Evolutionary conservation across 768 basidiomycete species (phyloP), one percentile per base, ranked within the genome.

Genomic region (Saitozyma sp.): DNA sequence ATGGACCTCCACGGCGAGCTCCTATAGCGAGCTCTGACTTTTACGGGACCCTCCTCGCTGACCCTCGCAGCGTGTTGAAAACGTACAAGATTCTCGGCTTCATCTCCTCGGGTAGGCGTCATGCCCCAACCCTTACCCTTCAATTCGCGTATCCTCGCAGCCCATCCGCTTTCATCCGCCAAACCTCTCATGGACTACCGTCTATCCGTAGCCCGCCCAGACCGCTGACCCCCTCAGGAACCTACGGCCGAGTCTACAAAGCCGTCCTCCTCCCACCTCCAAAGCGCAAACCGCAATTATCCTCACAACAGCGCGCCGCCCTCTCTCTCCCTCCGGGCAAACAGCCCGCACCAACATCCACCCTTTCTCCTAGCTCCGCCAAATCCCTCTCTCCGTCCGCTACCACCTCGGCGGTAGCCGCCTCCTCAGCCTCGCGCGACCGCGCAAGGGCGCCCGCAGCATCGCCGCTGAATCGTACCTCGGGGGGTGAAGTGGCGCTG

Each of bases 161-260:
- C n/a, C n/a, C n/a, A n/a, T n/a, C n/a, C n/a, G n/a, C n/a, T n/a
- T n/a, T n/a, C n/a, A n/a, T n/a, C n/a, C n/a, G n/a, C n/a, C n/a
- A n/a, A n/a, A n/a, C n/a, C n/a, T n/a, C n/a, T 54, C 20, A 14
- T 49, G 41, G 41, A n/a, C 20, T 40, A 52, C 51, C 14, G 40
- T 11, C 20, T 38, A 49, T 17, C 10, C 53, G 37, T n/a, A 54
- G 29, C 29, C 48, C 54, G n/a, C n/a, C n/a, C n/a, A n/a, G n/a
- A 55, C 54, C 56, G 59, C 54, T 62, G 50, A 39, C 45, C 16
- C 20, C 9, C 17, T 14, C 51, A 79, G 78, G 78, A 17, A 98
- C 95, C 0, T 98, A 98, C 75, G 96, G 96, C 0, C 84, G 94
- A n/a, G 96, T 98, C 2, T 99, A 98, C 86, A 98, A 98, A 78